Evolutionary conservation across 169 alveolate genomes (phyloP).

Genomic region (Cryptosporidium parvum): DNA sequence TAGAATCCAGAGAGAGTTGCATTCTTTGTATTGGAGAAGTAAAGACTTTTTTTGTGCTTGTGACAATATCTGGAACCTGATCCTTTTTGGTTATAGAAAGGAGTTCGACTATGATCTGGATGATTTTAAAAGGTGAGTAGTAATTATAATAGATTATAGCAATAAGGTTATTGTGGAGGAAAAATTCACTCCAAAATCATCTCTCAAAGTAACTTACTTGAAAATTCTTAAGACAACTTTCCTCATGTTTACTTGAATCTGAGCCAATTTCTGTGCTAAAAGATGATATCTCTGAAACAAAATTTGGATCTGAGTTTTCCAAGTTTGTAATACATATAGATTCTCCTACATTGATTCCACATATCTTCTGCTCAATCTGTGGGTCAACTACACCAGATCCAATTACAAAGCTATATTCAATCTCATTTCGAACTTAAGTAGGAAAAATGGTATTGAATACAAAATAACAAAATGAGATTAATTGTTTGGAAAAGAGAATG

Average conservation of each 20-base stretch:
- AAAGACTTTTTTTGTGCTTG: not conserved
- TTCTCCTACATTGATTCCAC: conserved; percentile 21
- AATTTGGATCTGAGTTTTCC: not conserved
- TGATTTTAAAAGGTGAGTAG: too few relatives aligned
- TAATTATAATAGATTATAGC: not conserved
- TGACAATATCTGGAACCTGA: conserved; percentile 22
- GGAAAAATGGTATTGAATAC: not conserved
- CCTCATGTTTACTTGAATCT: not conserved
- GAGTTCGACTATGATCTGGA: conserved; percentile 17
- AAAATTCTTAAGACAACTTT: not conserved
- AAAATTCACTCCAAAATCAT: not conserved
- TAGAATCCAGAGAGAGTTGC: conserved; percentile 63
- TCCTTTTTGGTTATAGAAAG: conserved; percentile 43
- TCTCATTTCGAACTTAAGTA: not conserved
- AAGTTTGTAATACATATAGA: conserved; percentile 12
- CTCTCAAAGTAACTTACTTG: not conserved
- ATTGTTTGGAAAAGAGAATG: not conserved
- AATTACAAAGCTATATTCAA: conserved; percentile 25
- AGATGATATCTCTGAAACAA: not conserved
- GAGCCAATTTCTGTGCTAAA: not conserved
- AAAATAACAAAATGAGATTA: not conserved
- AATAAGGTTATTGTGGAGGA: not conserved
- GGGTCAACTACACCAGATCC: conserved; percentile 52
- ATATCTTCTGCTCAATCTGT: conserved; percentile 12
- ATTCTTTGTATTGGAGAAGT: conserved; percentile 42